Conservation (phyloP, 345 rosid genomes). For the Excoecaria cochinchinensis region DNA sequence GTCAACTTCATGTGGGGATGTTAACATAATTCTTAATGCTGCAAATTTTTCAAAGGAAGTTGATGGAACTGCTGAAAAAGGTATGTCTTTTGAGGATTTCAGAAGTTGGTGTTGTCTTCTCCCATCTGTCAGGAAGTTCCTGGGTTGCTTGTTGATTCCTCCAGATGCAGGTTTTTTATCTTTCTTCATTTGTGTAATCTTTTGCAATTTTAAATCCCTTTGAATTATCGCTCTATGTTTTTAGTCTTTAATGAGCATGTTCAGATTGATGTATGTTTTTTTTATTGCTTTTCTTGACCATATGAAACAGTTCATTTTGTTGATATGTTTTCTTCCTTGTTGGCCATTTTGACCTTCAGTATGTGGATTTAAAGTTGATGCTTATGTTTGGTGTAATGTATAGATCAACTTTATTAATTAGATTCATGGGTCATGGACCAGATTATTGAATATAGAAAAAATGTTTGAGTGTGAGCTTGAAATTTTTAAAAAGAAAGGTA, state of each 20-base stretch:
- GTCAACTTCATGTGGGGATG: conserved; percentile 38
- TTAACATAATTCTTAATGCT: conserved; percentile 51
- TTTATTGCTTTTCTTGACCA: not conserved
- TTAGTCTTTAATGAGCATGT: not conserved
- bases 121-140: conserved; percentile 76
- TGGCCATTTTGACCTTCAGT: not conserved
- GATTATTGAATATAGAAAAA: not conserved
- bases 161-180: conserved; percentile 55
- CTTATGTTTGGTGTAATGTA: not conserved
- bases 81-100: conserved; percentile 79
- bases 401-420: not conserved
- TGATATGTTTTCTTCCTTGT: not conserved
- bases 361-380: not conserved
- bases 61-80: conserved; percentile 38
- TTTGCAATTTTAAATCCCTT: not conserved
- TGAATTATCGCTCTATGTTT: not conserved
- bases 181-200: conserved; percentile 15
- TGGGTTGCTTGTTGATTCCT: conserved; percentile 68
- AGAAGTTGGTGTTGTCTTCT: conserved; percentile 64
- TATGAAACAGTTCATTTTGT: not conserved
- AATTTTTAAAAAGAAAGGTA: not conserved
- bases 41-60: conserved; percentile 54
- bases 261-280: not conserved
- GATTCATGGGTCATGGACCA: not conserved
- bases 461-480: not conserved